Conservation (phyloP, 108 stramenopile genomes). For the Nitzschia putrida region DNA sequence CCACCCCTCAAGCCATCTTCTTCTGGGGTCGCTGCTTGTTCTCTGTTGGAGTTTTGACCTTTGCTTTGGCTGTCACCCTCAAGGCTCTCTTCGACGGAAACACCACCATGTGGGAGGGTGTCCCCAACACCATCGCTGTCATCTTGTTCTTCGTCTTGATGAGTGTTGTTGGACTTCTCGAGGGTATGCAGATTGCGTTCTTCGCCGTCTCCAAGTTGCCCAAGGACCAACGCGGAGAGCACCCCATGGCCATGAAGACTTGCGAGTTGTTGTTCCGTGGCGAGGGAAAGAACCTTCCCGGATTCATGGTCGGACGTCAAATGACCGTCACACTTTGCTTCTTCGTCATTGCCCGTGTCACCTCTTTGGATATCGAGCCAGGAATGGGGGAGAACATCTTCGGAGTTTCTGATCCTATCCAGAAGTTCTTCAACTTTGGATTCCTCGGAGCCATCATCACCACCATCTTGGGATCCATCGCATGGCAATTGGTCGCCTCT, state of each 20-base stretch:
- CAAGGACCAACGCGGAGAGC: slow-evolving; percentile 53
- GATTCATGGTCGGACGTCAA: slow-evolving; percentile 77
- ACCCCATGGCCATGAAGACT: slow-evolving; percentile 52
- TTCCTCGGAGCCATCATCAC: slow-evolving; percentile 70
- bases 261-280: slow-evolving; percentile 56
- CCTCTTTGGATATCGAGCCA: slow-evolving; percentile 49
- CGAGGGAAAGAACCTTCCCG: slow-evolving; percentile 58
- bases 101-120: slow-evolving; percentile 64
- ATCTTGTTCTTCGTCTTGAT: slow-evolving; percentile 60
- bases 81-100: slow-evolving; percentile 57
- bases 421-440: slow-evolving; percentile 67
- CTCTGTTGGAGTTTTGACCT: slow-evolving; percentile 49
- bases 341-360: slow-evolving; percentile 71
- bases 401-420: slow-evolving; percentile 57
- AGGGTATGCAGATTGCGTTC: slow-evolving; percentile 82
- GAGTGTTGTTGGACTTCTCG: slow-evolving; percentile 62
- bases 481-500: slow-evolving; percentile 71
- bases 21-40: slow-evolving; percentile 58
- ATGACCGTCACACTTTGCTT: slow-evolving; percentile 66
- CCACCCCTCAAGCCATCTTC: slow-evolving; percentile 25
- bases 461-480: slow-evolving; percentile 65
- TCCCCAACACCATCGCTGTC: slow-evolving; percentile 50
- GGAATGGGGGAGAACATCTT: slow-evolving; percentile 51
- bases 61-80: slow-evolving; percentile 62
- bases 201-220: slow-evolving; percentile 70